Evolutionary conservation across 2,329 filamentous ascomycete genomes (phyloP), one percentile per base, ranked within the genome.

Genomic region (Plenodomus tracheiphilus): DNA sequence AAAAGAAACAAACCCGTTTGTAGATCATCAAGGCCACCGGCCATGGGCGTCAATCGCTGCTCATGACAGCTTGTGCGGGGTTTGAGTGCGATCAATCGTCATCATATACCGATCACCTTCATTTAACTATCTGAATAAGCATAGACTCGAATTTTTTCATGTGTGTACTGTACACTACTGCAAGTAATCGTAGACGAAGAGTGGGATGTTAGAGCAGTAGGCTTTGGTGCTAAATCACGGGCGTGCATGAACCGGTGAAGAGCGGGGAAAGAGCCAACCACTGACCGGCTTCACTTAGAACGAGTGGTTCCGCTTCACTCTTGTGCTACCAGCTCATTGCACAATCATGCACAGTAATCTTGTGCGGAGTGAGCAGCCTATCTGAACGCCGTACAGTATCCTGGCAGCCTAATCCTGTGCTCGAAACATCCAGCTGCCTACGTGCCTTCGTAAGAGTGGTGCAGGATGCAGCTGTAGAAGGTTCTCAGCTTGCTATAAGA

Each of bases 331-430:
- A 16, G 7, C 4, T 37, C 9, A 6, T 20, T 19, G 35, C 16
- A 44, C 28, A 4, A 42, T 51, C 44, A 51, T 56, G 53, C 47
- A 53, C 38, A 48, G 47, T 48, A 53, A 51, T 56, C 49, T 56
- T 49, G 43, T 51, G 44, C 18, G 34, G 39, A 41, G 35, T 39
- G 18, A 20, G 32, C 42, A 30, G 18, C 21, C 2, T 11, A 46
- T 41, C 13, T 7, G 37, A 51, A 50, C 45, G 50, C 39, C n/a
- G 25, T 38, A 4, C 25, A n/a, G 34, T n/a, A 13, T 25, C 18
- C 8, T 30, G 16, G 18, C 9, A 38, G 41, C 35, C 47, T 46
- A 37, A n/a, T 52, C 43, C 43, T 39, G 50, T 38, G 46, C 5
- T 40, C 38, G 13, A 15, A 46, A n/a, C 37, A 44, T 48, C 44